These are phyloP conservation scores for Xylariales sp. DNA, from an alignment of 2,329 filamentous ascomycete genomes.

Conservation along the genomic window DNA sequence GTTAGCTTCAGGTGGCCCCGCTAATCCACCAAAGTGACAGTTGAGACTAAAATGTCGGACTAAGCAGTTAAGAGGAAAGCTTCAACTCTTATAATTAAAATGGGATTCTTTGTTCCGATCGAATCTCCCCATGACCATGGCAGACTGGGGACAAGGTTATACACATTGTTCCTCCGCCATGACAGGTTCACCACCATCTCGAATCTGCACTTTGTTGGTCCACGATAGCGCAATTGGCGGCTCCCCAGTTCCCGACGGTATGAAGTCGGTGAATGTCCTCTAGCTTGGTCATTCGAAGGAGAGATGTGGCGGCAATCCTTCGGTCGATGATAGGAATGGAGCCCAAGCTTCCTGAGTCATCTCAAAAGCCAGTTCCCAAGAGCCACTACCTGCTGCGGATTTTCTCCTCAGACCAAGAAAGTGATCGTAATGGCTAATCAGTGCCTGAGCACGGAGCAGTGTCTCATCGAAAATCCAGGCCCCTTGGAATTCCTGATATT, in stretches of 20 bases:
- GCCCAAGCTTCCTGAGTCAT: neutral
- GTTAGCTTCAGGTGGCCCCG: neutral
- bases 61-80: neutral
- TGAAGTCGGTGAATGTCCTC: constrained; percentile 10
- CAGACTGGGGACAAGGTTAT: no score
- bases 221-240: no score
- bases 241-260: no score
- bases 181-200: no score
- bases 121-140: constrained; percentile 1
- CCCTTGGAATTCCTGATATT: constrained; percentile 1
- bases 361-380: neutral
- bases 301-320: constrained; percentile 23
- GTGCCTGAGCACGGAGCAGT: no score
- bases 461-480: constrained; percentile 2
- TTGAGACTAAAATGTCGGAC: neutral
- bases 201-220: no score
- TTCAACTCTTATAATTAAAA: constrained; percentile 1
- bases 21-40: neutral
- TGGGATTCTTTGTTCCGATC: neutral
- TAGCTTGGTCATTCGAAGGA: constrained; percentile 16
- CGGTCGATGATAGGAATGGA: constrained; percentile 22
- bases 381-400: neutral
- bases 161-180: no score
- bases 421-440: no score
- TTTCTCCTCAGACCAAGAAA: no score